A percentile compares a stretch with the other conserved stretches of the same genome.
Evolutionary conservation across 1,139 yeast genomes (phyloP).

Genomic region (Ogataea hybrid): DNA sequence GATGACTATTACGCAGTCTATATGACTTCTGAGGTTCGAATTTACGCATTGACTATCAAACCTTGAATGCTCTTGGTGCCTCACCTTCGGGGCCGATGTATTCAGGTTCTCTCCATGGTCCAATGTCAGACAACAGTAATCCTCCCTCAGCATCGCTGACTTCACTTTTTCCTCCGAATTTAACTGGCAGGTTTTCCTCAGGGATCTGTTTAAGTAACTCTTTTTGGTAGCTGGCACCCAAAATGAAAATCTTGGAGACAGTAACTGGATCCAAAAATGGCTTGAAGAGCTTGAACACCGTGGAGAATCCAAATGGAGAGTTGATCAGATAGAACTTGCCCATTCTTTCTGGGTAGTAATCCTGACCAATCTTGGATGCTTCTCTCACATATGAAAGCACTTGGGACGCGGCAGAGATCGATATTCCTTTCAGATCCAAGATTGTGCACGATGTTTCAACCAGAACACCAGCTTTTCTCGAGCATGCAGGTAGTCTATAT

Average conservation of each 20-base stretch:
- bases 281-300: constrained; percentile 88
- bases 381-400: constrained; percentile 88
- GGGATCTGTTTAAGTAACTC: constrained; percentile 93
- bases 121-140: constrained; percentile 82
- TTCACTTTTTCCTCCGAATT: constrained; percentile 82
- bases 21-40: not conserved
- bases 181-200: constrained; percentile 82
- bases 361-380: constrained; percentile 93
- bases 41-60: not conserved
- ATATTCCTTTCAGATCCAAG: constrained; percentile 91
- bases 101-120: constrained; percentile 94
- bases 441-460: constrained; percentile 97
- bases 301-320: constrained; percentile 96
- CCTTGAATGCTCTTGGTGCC: constrained; percentile 56
- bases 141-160: constrained; percentile 70
- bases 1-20: not conserved
- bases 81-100: constrained; percentile 87
- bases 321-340: constrained; percentile 94
- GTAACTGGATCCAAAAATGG: constrained; percentile 97
- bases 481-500: constrained; percentile 90
- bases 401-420: constrained; percentile 77
- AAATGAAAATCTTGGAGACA: constrained; percentile 90
- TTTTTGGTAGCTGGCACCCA: constrained; percentile 74
- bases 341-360: constrained; percentile 99
- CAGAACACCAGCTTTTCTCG: constrained; percentile 72